Percentiles rank a stretch among this genome's conserved stretches.
These are phyloP conservation scores for Linum tenue DNA, from an alignment of 345 rosid species.

Conservation along the genomic window DNA sequence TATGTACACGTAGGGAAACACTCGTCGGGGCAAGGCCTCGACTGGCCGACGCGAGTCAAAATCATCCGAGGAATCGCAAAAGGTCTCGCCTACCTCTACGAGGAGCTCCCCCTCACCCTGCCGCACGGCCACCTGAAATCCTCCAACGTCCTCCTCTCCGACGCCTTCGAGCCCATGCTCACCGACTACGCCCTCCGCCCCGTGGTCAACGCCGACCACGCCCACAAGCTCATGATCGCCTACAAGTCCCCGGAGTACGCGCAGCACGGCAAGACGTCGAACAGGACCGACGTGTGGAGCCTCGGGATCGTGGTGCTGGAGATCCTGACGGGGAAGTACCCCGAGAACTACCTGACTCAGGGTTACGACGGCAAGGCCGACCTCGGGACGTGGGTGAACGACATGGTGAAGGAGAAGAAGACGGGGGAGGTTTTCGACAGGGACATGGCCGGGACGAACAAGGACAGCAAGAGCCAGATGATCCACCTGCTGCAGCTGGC, in stretches of 20 bases:
- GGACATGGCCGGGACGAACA: slow-evolving; percentile 1
- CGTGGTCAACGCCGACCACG: slow-evolving; percentile 1
- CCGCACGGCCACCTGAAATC: slow-evolving; percentile 12
- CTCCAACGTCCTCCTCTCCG: slow-evolving; percentile 8
- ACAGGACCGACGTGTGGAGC: slow-evolving; percentile 7
- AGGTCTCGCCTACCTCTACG: neutral
- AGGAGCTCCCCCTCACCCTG: neutral
- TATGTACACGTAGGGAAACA: neutral
- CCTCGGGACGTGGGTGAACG: neutral
- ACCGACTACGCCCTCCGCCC: neutral
- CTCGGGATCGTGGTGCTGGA: slow-evolving; percentile 7
- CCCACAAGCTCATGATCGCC: slow-evolving; percentile 3
- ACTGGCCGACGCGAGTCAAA: slow-evolving; percentile 4
- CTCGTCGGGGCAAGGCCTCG: neutral
- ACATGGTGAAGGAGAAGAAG: slow-evolving; percentile 4
- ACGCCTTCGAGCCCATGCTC: neutral
- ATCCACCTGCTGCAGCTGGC: neutral
- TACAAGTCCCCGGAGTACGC: slow-evolving; percentile 12
- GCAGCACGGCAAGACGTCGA: neutral
- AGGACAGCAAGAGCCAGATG: slow-evolving; percentile 2
- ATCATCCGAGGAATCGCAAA: neutral
- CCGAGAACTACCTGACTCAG: neutral
- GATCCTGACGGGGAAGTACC: slow-evolving; percentile 5
- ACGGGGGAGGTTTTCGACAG: neutral
- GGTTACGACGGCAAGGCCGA: neutral